phyloP scores from a whole-genome alignment of 2,329 filamentous ascomycete species.

The Juglanconis oblonga region DNA sequence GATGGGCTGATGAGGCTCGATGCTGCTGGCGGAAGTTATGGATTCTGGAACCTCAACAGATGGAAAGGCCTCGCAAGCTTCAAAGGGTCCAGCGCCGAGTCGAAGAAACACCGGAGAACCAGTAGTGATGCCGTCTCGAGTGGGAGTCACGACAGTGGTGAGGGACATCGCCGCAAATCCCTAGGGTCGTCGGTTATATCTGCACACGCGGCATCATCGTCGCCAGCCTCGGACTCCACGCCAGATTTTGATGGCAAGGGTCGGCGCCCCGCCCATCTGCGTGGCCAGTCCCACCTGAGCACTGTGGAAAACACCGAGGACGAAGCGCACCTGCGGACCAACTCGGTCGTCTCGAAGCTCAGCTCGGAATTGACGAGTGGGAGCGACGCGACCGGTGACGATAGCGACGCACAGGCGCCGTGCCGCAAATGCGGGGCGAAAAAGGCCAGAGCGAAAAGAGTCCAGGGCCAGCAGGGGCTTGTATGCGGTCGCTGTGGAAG shows the following conservation, averaged over 20 bases:
- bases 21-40: constrained; percentile 37
- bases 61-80: constrained; percentile 46
- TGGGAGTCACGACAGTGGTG: neutral
- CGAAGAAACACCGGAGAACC: constrained; percentile 14
- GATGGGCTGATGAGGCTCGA: constrained; percentile 37
- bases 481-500: constrained; percentile 58
- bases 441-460: constrained; percentile 57
- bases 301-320: constrained; percentile 18
- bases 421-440: constrained; percentile 59
- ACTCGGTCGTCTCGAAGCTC: constrained; percentile 50
- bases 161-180: constrained; percentile 3
- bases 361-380: constrained; percentile 53
- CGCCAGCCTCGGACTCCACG: constrained; percentile 19
- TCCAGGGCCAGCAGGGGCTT: constrained; percentile 51
- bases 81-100: constrained; percentile 23
- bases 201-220: neutral
- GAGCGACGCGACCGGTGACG: constrained; percentile 33
- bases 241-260: constrained; percentile 11
- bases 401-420: constrained; percentile 41
- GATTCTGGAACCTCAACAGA: constrained; percentile 57
- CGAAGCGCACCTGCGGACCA: constrained; percentile 27
- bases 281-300: constrained; percentile 11
- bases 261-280: constrained; percentile 12
- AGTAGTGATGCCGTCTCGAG: constrained; percentile 7
- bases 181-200: constrained; percentile 11